Conservation (phyloP, 371 early-diverging fungal genomes). For the Mortierella polycephala region DNA sequence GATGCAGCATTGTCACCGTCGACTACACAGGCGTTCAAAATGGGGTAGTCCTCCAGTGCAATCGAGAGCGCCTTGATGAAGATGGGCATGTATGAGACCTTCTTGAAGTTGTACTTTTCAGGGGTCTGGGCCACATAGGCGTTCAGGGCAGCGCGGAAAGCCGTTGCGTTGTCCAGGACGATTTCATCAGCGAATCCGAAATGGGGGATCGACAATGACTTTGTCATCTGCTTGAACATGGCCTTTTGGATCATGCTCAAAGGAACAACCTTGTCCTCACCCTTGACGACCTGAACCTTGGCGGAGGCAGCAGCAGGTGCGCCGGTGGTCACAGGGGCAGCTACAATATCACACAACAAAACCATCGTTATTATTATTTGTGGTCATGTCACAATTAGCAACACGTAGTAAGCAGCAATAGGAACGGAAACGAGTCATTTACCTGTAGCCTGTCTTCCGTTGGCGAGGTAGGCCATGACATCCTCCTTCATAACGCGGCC, state of each 20-base stretch:
- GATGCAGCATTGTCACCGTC: conserved; percentile 58
- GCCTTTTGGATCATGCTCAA: conserved; percentile 91
- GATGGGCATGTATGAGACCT: conserved; percentile 95
- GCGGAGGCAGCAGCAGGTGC: conserved; percentile 19
- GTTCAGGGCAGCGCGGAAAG: conserved; percentile 79
- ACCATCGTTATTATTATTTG: too few species aligned
- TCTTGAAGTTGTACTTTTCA: conserved; percentile 66
- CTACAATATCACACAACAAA: conserved; percentile 1
- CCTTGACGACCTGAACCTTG: conserved; percentile 31
- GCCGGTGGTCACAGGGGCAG: conserved; percentile 32
- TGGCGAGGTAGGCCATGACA: conserved; percentile 70
- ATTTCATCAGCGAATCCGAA: conserved; percentile 96
- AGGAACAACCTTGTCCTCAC: conserved; percentile 62
- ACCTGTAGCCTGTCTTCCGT: conserved; percentile 41
- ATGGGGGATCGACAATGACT: conserved; percentile 92
- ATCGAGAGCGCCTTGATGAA: conserved; percentile 93
- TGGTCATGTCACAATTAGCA: too few species aligned
- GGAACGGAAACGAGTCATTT: neutral
- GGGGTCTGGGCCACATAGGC: conserved; percentile 56
- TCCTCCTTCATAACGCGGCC: conserved; percentile 95
- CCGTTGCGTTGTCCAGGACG: conserved; percentile 73
- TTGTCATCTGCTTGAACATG: conserved; percentile 97
- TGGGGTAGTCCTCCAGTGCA: conserved; percentile 85
- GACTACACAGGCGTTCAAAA: conserved; percentile 86
- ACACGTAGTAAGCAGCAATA: too few species aligned